Conservation (phyloP, 192 early-diverging fungal species). For the Entophlyctis helioformis region DNA sequence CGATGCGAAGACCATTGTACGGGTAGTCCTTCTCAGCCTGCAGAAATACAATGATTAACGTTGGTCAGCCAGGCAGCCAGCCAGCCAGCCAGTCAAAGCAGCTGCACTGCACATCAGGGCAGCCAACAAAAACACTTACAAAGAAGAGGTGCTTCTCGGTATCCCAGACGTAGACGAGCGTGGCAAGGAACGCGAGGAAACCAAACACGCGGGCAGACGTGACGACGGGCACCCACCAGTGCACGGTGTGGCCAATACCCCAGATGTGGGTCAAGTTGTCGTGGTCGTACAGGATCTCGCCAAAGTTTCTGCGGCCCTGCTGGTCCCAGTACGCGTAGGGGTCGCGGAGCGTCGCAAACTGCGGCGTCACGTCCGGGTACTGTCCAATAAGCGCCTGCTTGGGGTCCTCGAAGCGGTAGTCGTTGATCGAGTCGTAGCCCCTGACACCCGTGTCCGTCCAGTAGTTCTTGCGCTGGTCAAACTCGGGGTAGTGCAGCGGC, state of each 20-base stretch:
- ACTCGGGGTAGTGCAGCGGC: constrained; percentile 35
- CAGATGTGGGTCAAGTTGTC: constrained; percentile 27
- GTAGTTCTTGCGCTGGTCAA: constrained; percentile 25
- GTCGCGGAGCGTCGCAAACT: constrained; percentile 30
- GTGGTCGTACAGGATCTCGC: constrained; percentile 32
- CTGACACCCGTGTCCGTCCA: constrained; percentile 9
- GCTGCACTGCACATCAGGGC: too few species aligned
- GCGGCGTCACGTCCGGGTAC: constrained; percentile 30
- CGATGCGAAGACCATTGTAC: constrained; percentile 32
- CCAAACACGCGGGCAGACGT: constrained; percentile 6
- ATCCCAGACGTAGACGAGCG: constrained; percentile 20
- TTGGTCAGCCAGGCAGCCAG: too few species aligned
- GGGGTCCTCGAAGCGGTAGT: constrained; percentile 19
- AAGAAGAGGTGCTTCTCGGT: constrained; percentile 20
- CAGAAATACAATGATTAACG: background rate
- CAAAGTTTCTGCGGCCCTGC: constrained; percentile 39
- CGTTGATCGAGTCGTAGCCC: too few species aligned
- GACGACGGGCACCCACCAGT: constrained; percentile 9
- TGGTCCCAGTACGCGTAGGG: constrained; percentile 44
- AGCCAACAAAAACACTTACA: constrained; percentile 12
- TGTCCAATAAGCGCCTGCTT: constrained; percentile 29
- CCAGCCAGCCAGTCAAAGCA: too few species aligned
- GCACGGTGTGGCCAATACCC: constrained; percentile 23
- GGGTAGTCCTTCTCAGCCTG: constrained; percentile 38
- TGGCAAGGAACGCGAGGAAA: constrained; percentile 12